Conservation (phyloP, 2,329 filamentous ascomycete species). For the Fusarium tricinctum region DNA sequence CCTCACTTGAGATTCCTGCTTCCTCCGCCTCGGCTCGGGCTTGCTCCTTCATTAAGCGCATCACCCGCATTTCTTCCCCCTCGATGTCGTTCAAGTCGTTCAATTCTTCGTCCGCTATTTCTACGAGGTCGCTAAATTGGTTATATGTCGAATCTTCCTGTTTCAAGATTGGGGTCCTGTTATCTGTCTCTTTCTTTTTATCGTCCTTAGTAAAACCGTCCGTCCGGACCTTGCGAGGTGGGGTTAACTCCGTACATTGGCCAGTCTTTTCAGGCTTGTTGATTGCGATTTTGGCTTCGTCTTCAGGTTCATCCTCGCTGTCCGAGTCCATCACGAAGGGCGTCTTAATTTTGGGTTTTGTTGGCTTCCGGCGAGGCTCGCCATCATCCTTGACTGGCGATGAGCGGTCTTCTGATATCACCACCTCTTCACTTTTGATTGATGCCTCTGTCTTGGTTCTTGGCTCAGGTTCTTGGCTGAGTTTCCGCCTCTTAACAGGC, state of each 20-base stretch:
- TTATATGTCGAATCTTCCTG: conserved; percentile 51
- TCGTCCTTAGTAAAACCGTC: conserved; percentile 46
- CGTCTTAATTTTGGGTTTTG: conserved; percentile 48
- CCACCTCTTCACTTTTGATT: conserved; percentile 22
- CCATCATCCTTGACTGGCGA: conserved; percentile 53
- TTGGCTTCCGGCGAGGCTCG: conserved; percentile 31
- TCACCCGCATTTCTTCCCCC: conserved; percentile 76
- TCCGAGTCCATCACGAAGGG: conserved; percentile 81
- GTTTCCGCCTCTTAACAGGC: conserved; percentile 51
- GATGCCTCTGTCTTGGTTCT: conserved; percentile 1
- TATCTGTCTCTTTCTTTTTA: conserved; percentile 34
- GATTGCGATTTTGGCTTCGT: conserved; percentile 16
- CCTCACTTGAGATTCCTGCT: conserved; percentile 58
- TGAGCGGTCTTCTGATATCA: conserved; percentile 41
- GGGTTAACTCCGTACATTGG: conserved; percentile 46
- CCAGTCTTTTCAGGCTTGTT: conserved; percentile 18
- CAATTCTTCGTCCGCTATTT: conserved; percentile 66
- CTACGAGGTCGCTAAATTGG: conserved; percentile 56
- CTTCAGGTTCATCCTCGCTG: conserved; percentile 58
- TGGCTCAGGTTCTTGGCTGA: conserved; percentile 44
- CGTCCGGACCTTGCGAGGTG: conserved; percentile 34
- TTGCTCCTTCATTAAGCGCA: conserved; percentile 82
- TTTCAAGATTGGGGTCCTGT: conserved; percentile 43
- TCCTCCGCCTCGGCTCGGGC: conserved; percentile 74
- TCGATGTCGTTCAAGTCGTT: conserved; percentile 65